Percentiles rank a stretch among this genome's conserved stretches.
Evolutionary conservation across 129 eudicot genomes (phyloP).

Genomic region (Centaurea solstitialis): DNA sequence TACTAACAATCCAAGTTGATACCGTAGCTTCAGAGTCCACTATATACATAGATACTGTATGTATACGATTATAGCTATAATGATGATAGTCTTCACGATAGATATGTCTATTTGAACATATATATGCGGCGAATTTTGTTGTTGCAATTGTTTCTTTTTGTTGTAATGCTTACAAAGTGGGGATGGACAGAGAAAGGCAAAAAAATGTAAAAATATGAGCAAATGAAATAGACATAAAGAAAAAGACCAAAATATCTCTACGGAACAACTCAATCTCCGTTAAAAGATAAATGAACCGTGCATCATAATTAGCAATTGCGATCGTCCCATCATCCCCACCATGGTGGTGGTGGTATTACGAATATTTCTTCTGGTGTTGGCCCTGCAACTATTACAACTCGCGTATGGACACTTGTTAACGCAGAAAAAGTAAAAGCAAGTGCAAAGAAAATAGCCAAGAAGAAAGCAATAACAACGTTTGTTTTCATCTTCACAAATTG

Average conservation of each 20-base stretch:
- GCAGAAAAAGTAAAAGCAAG: not conserved
- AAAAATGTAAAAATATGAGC: not conserved
- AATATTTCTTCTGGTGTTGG: not conserved
- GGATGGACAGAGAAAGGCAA: not conserved
- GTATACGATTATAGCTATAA: too few relatives aligned
- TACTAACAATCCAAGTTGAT: too few relatives aligned
- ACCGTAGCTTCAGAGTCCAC: too few relatives aligned
- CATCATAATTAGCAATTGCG: not conserved
- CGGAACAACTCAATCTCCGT: too few relatives aligned
- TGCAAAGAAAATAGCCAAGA: not conserved
- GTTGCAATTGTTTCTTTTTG: too few relatives aligned
- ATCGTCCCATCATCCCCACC: not conserved
- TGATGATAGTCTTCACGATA: too few relatives aligned
- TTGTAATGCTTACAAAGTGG: not conserved
- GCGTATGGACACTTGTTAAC: not conserved
- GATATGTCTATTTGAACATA: too few relatives aligned
- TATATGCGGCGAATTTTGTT: too few relatives aligned
- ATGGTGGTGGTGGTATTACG: not conserved
- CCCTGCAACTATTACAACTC: not conserved
- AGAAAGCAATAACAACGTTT: not conserved
- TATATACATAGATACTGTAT: too few relatives aligned
- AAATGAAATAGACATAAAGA: not conserved
- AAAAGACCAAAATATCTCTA: not conserved
- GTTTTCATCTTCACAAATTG: constrained; percentile 2
- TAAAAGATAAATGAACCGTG: not conserved